Evolutionary conservation across 176 grass and related monocot genomes (phyloP).

Genomic region (Coix lacrymajobi): DNA sequence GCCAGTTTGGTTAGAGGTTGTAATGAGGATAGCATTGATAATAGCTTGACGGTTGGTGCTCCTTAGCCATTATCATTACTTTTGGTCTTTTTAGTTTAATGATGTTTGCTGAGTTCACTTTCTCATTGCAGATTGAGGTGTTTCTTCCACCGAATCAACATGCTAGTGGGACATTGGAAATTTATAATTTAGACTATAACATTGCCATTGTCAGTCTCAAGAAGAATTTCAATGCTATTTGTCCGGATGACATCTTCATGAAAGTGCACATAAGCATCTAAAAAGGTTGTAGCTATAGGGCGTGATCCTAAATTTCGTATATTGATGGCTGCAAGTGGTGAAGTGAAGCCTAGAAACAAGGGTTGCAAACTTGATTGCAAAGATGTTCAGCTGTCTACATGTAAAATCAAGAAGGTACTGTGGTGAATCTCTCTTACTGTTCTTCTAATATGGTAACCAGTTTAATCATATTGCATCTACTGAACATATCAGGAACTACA

Average conservation of each 20-base stretch:
- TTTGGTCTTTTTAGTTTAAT: background rate
- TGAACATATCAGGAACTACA: background rate
- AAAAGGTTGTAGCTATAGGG: conserved; percentile 3
- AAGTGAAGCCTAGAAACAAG: background rate
- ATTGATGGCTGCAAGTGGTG: conserved; percentile 15
- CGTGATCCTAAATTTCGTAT: background rate
- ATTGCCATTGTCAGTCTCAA: conserved; percentile 10
- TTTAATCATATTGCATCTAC: background rate
- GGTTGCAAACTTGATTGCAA: background rate
- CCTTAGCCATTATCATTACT: background rate
- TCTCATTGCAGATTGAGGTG: conserved; percentile 24
- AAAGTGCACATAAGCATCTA: background rate
- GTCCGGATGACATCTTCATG: background rate
- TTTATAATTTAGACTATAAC: conserved; percentile 13
- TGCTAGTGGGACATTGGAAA: conserved; percentile 21
- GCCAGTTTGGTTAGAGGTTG: conserved; percentile 18
- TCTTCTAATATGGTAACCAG: background rate
- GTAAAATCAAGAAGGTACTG: conserved; percentile 22
- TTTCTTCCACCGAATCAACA: conserved; percentile 3
- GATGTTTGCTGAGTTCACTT: background rate
- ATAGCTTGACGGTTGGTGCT: background rate
- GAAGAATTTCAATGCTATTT: background rate
- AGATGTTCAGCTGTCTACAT: conserved; percentile 5
- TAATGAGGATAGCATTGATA: background rate
- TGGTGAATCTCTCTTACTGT: background rate